These are phyloP conservation scores for Xylaria venustula DNA, from an alignment of 495 filamentous ascomycete species.

Conservation along the genomic window DNA sequence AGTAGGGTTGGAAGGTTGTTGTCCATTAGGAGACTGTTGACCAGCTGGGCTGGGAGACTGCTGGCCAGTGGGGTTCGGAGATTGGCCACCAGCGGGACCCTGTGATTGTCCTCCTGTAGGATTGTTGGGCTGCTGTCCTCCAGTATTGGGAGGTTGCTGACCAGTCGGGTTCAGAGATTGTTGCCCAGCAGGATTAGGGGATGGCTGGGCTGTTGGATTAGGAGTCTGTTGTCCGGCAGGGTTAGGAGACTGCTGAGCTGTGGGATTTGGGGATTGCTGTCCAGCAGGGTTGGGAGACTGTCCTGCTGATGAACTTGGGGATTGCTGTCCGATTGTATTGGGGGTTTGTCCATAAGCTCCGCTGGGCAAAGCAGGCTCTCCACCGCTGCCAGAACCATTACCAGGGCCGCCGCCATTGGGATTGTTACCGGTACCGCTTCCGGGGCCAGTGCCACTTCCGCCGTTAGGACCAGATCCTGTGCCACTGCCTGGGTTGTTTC, in stretches of 20 bases:
- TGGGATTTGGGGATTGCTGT: not conserved
- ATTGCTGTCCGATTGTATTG: slow-evolving; percentile 3
- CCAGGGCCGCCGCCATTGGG: not conserved
- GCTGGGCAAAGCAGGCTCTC: not conserved
- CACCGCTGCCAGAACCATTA: not conserved
- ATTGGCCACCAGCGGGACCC: not conserved
- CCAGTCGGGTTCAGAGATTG: not conserved
- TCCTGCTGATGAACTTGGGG: not conserved
- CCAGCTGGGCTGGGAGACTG: not conserved
- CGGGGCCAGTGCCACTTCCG: not conserved
- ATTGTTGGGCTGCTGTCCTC: not conserved
- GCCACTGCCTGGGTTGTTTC: not conserved
- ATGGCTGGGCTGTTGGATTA: slow-evolving; percentile 1
- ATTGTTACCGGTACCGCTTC: not conserved
- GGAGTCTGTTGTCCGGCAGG: not conserved
- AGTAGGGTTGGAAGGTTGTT: not conserved
- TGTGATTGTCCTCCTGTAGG: not conserved
- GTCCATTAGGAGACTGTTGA: not conserved
- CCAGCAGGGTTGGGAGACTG: not conserved
- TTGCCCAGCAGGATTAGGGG: not conserved
- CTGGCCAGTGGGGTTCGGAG: not conserved
- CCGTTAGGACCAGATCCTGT: not conserved
- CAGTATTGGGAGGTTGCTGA: not conserved
- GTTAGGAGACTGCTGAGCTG: not conserved
- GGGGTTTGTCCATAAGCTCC: slow-evolving; percentile 14